Conservation (phyloP, 164 flowering plant species). For the Vitis riparia region DNA sequence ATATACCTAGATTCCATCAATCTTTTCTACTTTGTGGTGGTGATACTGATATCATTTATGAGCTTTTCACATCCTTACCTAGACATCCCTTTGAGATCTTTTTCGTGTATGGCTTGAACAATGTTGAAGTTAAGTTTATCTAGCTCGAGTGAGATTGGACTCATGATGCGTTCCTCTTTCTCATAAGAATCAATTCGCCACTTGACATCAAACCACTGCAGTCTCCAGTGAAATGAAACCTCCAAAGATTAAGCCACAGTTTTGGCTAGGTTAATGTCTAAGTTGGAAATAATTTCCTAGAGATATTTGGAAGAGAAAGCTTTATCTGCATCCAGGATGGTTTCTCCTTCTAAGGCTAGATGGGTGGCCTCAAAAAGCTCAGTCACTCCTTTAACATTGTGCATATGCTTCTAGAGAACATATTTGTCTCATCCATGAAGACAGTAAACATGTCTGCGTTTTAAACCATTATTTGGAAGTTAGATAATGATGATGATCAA, state of each 20-base stretch:
- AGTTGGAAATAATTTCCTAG: neutral
- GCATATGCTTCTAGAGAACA: slow-evolving; percentile 13
- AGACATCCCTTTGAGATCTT: slow-evolving; percentile 24
- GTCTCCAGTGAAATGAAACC: slow-evolving; percentile 34
- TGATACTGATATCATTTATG: too few species aligned
- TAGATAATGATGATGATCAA: neutral
- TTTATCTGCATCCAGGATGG: slow-evolving; percentile 26
- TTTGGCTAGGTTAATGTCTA: slow-evolving; percentile 8
- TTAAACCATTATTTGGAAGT: neutral
- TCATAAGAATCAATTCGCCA: slow-evolving; percentile 26
- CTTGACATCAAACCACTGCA: slow-evolving; percentile 33
- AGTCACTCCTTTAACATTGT: slow-evolving; percentile 21
- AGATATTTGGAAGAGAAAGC: slow-evolving; percentile 20
- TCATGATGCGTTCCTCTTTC: slow-evolving; percentile 7
- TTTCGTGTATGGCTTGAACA: slow-evolving; percentile 40
- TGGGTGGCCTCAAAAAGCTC: slow-evolving; percentile 45
- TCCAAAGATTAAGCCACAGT: slow-evolving; percentile 34
- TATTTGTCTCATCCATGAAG: slow-evolving; percentile 29
- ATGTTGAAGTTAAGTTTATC: slow-evolving; percentile 47
- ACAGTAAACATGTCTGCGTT: slow-evolving; percentile 28
- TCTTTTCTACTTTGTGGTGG: neutral
- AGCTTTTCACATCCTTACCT: slow-evolving; percentile 15
- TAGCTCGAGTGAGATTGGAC: slow-evolving; percentile 21
- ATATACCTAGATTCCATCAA: neutral
- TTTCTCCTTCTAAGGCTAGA: slow-evolving; percentile 32